Evolutionary conservation across 2,329 filamentous ascomycete genomes (phyloP).

Genomic region (Pestalotiopsis sp.): DNA sequence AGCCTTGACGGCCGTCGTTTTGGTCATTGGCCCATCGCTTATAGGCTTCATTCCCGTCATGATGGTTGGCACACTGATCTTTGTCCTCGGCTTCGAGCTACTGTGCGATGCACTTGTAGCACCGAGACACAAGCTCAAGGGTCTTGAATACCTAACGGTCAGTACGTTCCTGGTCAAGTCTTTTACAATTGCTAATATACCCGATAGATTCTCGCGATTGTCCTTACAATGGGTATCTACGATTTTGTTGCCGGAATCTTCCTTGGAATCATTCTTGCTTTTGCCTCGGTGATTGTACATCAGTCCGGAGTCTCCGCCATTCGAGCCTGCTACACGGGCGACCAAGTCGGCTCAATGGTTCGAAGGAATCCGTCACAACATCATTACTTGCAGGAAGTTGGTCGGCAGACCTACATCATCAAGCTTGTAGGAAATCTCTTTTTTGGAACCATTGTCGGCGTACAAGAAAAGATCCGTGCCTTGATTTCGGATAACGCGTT

Average conservation of each 20-base stretch:
- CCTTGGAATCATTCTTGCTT: slow-evolving; percentile 88
- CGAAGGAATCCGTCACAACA: slow-evolving; percentile 88
- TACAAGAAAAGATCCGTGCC: slow-evolving; percentile 83
- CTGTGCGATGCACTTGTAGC: slow-evolving; percentile 86
- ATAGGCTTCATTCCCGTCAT: slow-evolving; percentile 96
- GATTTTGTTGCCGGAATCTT: slow-evolving; percentile 96
- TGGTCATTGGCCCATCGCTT: slow-evolving; percentile 82
- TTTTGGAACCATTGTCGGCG: slow-evolving; percentile 95
- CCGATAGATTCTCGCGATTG: slow-evolving; percentile 74
- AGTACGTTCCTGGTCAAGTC: slow-evolving; percentile 24
- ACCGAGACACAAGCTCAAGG: slow-evolving; percentile 85
- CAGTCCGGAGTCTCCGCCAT: slow-evolving; percentile 89
- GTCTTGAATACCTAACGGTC: slow-evolving; percentile 86
- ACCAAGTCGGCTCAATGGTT: slow-evolving; percentile 89
- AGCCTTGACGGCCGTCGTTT: slow-evolving; percentile 74
- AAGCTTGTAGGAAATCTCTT: slow-evolving; percentile 96
- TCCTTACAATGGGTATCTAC: slow-evolving; percentile 93
- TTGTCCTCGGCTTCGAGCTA: slow-evolving; percentile 90
- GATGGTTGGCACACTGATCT: slow-evolving; percentile 95
- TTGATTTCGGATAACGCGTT: slow-evolving; percentile 86
- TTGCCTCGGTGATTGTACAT: slow-evolving; percentile 88
- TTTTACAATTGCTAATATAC: slow-evolving; percentile 23
- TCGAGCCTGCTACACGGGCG: slow-evolving; percentile 85
- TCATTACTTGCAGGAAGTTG: slow-evolving; percentile 82
- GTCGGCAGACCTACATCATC: slow-evolving; percentile 85